Evolutionary conservation across 306 rosid species (phyloP), one percentile per base, ranked within the genome.

Genomic region (Acacia melanoxylon): DNA sequence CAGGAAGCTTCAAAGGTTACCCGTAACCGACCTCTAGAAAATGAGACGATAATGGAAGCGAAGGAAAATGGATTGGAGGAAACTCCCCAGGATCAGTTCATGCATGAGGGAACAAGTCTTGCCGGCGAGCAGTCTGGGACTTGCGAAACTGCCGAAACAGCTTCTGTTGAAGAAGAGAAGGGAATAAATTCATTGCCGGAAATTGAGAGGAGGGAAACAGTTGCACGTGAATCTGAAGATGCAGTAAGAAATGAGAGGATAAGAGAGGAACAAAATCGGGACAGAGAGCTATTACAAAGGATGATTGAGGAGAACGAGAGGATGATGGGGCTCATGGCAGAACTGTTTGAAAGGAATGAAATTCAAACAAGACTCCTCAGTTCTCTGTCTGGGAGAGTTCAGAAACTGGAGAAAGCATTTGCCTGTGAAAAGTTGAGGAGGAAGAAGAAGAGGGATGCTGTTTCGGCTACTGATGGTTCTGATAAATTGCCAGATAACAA

Each of bases 311-410:
- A 91, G 35, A 94, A 92, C 56, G 79, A 85, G 84, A 92, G 46
- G 80, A 88, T 91, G 91, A 88, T 88, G 89, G 74, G 77, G 14
- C 71, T 91, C 88, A 89, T 94, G 94, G 68, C 74, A 2, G 83
- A 87, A 63, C 75, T 92, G 66, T 82, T 78, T 67, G 78, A 89
- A 81, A 83, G 73, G 80, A 92, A 91, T 62, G 89, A 86, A 44
- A 73, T 59, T 83, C 97, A 94, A 33, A 89, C 88, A 9, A 48
- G 49, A 62, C 44, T 91, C 72, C 83, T 92, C 1, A 80, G 82
- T 59, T 89, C 91, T 17, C 88, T 94, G 67, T 76, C 92, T 0
- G 89, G 85, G 1, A 86, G 97, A 56, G 97, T 94, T 56, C 93
- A 80, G 49, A 84, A 76, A n/a, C 76, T 92, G 42, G 97, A 92